Conservation (phyloP, 2,329 filamentous ascomycete species). For the Fulvia fulva region DNA sequence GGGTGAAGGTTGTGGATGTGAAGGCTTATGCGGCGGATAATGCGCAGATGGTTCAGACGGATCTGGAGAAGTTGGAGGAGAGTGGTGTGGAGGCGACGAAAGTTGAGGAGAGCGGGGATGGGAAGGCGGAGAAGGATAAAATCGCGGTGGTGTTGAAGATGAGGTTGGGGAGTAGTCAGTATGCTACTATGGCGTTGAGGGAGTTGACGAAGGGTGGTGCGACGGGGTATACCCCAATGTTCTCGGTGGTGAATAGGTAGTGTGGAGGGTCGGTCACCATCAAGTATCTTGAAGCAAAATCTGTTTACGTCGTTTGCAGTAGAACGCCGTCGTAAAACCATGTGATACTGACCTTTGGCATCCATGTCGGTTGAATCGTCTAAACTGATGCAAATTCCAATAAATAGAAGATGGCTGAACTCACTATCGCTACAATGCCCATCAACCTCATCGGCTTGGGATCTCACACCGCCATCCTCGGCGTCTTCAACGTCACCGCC, state of each 20-base stretch:
- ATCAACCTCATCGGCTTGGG: slow-evolving; percentile 59
- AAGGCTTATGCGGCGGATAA: slow-evolving; percentile 66
- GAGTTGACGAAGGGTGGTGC: slow-evolving; percentile 70
- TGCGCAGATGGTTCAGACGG: slow-evolving; percentile 85
- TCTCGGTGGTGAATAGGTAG: slow-evolving; percentile 35
- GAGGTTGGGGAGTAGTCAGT: slow-evolving; percentile 73
- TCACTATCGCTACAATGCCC: no score
- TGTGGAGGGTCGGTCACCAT: no score
- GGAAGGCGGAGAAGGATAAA: slow-evolving; percentile 39
- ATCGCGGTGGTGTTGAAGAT: slow-evolving; percentile 69
- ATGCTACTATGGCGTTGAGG: slow-evolving; percentile 77
- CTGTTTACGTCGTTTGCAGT: no score
- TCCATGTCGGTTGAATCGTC: no score
- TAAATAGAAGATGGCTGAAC: no score
- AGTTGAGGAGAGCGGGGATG: slow-evolving; percentile 18
- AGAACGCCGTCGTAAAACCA: no score
- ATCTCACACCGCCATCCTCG: slow-evolving; percentile 51
- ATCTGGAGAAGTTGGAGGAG: slow-evolving; percentile 62
- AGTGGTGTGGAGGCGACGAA: slow-evolving; percentile 19
- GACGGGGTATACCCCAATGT: slow-evolving; percentile 61
- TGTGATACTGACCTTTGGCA: no score
- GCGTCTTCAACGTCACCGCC: slow-evolving; percentile 54
- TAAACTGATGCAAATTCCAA: no score
- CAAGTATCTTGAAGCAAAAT: no score
- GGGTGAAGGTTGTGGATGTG: slow-evolving; percentile 59